Percentiles rank a stretch among this genome's conserved stretches.
phyloP scores from a whole-genome alignment of 2,329 filamentous ascomycete species.

The Cladosporium sp. region DNA sequence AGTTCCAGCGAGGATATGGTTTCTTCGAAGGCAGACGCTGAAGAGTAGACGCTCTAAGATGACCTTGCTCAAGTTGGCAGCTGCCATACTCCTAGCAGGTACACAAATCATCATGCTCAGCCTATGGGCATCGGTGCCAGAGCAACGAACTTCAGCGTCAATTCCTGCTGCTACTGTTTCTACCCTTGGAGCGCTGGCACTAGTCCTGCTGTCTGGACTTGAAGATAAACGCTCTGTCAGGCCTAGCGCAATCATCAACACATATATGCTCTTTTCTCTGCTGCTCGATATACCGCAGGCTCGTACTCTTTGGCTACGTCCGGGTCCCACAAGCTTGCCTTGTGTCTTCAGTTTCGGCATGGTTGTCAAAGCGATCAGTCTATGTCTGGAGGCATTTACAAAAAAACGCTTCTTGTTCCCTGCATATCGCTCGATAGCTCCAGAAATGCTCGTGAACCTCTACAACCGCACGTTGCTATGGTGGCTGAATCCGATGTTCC shows the following conservation, averaged over 20 bases:
- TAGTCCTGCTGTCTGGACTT: conserved; percentile 25
- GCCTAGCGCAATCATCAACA: conserved; percentile 25
- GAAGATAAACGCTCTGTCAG: conserved; percentile 25
- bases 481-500: conserved; percentile 40
- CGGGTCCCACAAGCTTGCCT: conserved; percentile 21
- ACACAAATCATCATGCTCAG: conserved; percentile 25
- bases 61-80: conserved; percentile 20
- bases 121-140: conserved; percentile 21
- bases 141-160: conserved; percentile 22
- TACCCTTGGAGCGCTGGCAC: conserved; percentile 22
- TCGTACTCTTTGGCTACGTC: conserved; percentile 27
- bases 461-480: conserved; percentile 36
- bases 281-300: conserved; percentile 25
- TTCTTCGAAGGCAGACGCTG: conserved; percentile 23
- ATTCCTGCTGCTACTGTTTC: conserved; percentile 25
- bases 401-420: conserved; percentile 25
- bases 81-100: conserved; percentile 22
- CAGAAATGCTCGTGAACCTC: conserved; percentile 24
- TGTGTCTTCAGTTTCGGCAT: conserved; percentile 22
- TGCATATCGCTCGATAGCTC: conserved; percentile 22
- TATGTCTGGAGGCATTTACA: conserved; percentile 26
- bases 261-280: conserved; percentile 25
- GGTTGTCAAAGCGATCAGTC: conserved; percentile 23
- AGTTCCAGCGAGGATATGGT: conserved; percentile 22
- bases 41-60: conserved; percentile 22